Percentiles rank a stretch among this genome's conserved stretches.
Conservation (phyloP, 768 basidiomycete species). For the Rhodotorula taiwanensis region DNA sequence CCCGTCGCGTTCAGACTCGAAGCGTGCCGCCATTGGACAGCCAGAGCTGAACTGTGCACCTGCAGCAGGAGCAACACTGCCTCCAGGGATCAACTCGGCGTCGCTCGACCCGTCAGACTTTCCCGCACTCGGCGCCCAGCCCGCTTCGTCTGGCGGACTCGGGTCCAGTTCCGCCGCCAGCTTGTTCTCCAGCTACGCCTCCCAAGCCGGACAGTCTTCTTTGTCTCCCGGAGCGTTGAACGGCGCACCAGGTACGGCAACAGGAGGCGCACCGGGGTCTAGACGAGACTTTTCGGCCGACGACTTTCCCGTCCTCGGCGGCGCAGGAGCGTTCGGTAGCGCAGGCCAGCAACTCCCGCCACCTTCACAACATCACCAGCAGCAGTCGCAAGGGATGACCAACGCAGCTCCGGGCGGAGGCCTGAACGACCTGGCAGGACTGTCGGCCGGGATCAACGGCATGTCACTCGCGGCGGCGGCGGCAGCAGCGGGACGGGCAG, state of each 20-base stretch:
- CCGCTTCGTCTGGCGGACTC: not conserved
- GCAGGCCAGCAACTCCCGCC: not conserved
- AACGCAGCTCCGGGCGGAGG: not conserved
- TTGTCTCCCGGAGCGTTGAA: constrained; percentile 41
- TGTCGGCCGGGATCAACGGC: constrained; percentile 20
- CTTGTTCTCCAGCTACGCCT: constrained; percentile 30
- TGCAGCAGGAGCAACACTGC: not conserved
- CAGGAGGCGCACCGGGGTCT: not conserved
- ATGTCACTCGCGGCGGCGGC: constrained; percentile 14
- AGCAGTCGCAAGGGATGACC: not conserved
- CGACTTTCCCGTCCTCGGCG: constrained; percentile 36
- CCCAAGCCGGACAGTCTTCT: constrained; percentile 18
- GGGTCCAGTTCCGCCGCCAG: constrained; percentile 4
- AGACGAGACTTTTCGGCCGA: constrained; percentile 13
- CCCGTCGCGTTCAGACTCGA: too few species aligned
- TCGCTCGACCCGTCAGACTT: constrained; percentile 53
- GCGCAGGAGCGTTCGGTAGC: not conserved
- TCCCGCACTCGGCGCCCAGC: constrained; percentile 66
- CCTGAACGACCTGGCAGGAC: not conserved
- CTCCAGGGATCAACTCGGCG: not conserved
- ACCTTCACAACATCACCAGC: not conserved
- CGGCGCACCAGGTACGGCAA: constrained; percentile 50
- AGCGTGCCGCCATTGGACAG: too few species aligned
- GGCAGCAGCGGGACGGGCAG: not conserved
- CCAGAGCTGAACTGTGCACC: too few species aligned